Evolutionary conservation across 1,284 basidiomycete genomes (phyloP).

Genomic region (Porodaedalea pini): DNA sequence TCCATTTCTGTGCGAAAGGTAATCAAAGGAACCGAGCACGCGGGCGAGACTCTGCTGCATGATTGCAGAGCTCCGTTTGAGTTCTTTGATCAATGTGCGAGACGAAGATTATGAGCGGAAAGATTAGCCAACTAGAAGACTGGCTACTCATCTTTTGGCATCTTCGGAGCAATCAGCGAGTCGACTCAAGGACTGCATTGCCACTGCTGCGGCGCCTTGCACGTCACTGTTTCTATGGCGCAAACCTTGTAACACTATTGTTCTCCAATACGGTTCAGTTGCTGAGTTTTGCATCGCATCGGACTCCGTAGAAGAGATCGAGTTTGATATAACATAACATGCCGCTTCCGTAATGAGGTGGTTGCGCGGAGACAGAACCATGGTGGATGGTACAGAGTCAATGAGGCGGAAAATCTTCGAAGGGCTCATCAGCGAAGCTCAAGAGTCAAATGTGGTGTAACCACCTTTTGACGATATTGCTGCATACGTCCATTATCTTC

Average conservation of each 20-base stretch:
- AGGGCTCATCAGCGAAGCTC: not conserved
- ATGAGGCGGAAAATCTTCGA: conserved; percentile 58
- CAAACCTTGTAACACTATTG: conserved; percentile 68
- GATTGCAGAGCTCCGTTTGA: conserved; percentile 48
- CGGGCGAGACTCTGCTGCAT: conserved; percentile 78
- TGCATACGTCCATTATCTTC: conserved; percentile 30
- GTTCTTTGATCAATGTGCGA: conserved; percentile 64
- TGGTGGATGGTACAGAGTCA: conserved; percentile 47
- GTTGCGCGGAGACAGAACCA: conserved; percentile 67
- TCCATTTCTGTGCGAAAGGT: conserved; percentile 49
- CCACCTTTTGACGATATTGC: conserved; percentile 39
- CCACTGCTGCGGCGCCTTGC: conserved; percentile 70
- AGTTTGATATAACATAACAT: conserved; percentile 68
- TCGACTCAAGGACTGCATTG: conserved; percentile 63
- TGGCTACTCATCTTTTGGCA: conserved; percentile 64
- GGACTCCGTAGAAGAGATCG: conserved; percentile 57
- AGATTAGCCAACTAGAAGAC: conserved; percentile 7
- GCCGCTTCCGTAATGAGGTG: conserved; percentile 72
- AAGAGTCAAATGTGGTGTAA: not conserved
- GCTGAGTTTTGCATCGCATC: conserved; percentile 35
- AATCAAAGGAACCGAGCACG: conserved; percentile 73
- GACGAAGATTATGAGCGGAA: conserved; percentile 21
- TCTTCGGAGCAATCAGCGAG: conserved; percentile 60
- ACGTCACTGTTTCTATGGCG: conserved; percentile 64
- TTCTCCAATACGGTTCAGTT: conserved; percentile 57